A percentile compares a stretch with the other conserved stretches of the same genome.
phyloP scores from a whole-genome alignment of 306 rosid species.

The Canavalia gladiata region DNA sequence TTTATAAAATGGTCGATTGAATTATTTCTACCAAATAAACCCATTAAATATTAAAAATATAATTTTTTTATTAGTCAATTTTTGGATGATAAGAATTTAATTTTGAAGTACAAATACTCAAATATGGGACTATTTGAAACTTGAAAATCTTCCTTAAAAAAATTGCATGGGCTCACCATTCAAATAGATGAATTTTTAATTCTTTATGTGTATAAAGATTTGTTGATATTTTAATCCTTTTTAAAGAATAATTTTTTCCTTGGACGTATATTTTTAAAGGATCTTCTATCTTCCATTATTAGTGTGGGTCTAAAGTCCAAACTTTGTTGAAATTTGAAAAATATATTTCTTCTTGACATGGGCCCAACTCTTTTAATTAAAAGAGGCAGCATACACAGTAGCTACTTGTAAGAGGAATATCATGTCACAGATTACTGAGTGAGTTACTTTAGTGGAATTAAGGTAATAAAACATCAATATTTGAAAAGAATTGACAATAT shows the following conservation, averaged over 20 bases:
- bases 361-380: conserved; percentile 26
- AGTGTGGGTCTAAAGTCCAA: conserved; percentile 41
- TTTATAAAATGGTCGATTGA: no score
- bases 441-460: conserved; percentile 12
- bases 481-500: conserved; percentile 12
- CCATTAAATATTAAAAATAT: no score
- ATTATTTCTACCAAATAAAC: no score
- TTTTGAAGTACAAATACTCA: background rate
- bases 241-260: conserved; percentile 1
- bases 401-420: conserved; percentile 28
- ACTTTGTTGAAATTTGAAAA: conserved; percentile 41
- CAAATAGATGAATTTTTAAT: background rate
- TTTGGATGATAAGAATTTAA: background rate
- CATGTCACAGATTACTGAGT: conserved; percentile 1
- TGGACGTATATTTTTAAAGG: conserved; percentile 27
- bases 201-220: background rate
- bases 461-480: conserved; percentile 19
- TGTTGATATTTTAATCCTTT: background rate
- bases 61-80: no score
- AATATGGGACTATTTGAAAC: background rate
- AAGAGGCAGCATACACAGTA: background rate
- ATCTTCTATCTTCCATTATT: conserved; percentile 36
- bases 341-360: conserved; percentile 30
- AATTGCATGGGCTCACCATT: background rate
- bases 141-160: background rate